Base-by-base conservation (phyloP, 176 grass and related monocot species). In the Urochloa ruziziensis region DNA sequence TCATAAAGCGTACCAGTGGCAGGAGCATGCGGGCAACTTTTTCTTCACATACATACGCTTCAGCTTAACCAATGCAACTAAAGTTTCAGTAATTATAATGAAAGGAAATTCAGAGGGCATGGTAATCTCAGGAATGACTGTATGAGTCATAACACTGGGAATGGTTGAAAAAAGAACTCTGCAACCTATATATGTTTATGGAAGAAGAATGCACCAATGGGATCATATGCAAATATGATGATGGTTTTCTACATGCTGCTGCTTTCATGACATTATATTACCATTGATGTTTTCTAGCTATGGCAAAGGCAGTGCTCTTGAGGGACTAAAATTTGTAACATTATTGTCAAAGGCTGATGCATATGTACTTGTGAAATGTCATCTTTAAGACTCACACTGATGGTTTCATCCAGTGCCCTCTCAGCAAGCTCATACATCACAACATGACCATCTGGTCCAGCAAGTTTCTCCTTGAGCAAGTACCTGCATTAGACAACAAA, bases 351-450 rank as follows among this genome's bases (percentile, higher is more conserved):
- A 88, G 24, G 19, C 30, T 28, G 17, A 71, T 75, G 32, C 29
- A 67, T 70, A 52, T 71, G 67, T 80, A 92, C 96, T 89, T 98
- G 82, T 34, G 84, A 77, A 90, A 98, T 95, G 76, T 88, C 76
- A 53, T 86, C 82, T 87, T 95, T 95, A 54, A 98, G 39, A 79
- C 90, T 91, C 36, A 73, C 65, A 49, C 46, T 88, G 66, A 93
- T 83, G 27, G 85, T 86, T 71, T 92, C 85, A 79, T 98, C 93
- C 82, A 98, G 74, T 65, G 96, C 84, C 87, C 96, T 95, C 88
- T 98, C 93, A 6, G 93, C 93, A 37, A 98, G 93, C 80, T 91
- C 91, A 85, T 95, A 98, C 83, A 87, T 87, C 75, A 98, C 32
- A 36, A 64, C 61, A 73, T 98, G 80, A 12, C 93, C 96, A 70